Evolutionary conservation across 495 filamentous ascomycete species (phyloP).

Genomic region (Penicillium manginii): DNA sequence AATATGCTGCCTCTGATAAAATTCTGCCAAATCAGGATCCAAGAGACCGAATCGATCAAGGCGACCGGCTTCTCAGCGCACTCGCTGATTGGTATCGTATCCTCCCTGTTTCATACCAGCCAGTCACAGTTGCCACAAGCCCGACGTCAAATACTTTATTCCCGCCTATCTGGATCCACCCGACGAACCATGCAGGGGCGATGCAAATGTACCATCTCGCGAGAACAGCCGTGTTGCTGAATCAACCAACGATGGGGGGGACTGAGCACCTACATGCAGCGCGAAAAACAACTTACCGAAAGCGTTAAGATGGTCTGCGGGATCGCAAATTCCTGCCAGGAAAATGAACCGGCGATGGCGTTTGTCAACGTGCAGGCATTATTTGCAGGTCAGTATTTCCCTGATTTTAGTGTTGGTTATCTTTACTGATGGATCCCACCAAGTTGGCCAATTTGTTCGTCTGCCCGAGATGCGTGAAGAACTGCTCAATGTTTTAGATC

Average conservation of each 20-base stretch:
- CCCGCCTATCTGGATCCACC: background rate
- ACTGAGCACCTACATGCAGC: background rate
- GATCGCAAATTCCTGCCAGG: background rate
- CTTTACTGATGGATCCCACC: background rate
- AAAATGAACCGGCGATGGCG: background rate
- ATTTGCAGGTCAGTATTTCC: background rate
- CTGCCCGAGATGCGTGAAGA: background rate
- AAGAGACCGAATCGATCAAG: background rate
- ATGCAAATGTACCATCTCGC: constrained; percentile 2
- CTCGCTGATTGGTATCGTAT: background rate
- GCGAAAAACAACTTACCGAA: background rate
- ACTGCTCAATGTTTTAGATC: background rate
- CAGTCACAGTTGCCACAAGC: background rate
- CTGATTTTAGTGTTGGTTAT: background rate
- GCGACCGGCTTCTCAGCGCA: background rate
- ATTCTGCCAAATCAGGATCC: background rate
- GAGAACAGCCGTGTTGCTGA: background rate
- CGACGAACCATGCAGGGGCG: background rate
- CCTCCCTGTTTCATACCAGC: constrained; percentile 4
- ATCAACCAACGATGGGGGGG: background rate
- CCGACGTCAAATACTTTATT: background rate
- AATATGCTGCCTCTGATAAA: background rate
- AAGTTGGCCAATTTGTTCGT: constrained; percentile 1
- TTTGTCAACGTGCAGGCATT: constrained; percentile 3
- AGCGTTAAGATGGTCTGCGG: background rate